Evolutionary conservation across 2,329 filamentous ascomycete species (phyloP).

Genomic region (Stagonosporopsis cucurbitacearum): DNA sequence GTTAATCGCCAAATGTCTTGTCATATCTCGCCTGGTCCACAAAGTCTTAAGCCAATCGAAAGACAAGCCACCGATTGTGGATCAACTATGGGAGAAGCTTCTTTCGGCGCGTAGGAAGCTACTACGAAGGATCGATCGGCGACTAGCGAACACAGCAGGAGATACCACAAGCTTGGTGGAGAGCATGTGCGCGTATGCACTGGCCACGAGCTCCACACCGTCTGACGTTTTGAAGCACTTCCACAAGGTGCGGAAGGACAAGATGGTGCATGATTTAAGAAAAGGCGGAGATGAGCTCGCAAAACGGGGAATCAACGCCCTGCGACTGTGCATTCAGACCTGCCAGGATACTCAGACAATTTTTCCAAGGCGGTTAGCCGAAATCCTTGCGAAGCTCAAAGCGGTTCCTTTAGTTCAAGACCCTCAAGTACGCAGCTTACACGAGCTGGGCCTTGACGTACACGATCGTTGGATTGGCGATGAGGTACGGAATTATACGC

Average conservation of each 20-base stretch:
- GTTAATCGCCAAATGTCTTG: conserved; percentile 68
- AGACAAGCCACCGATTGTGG: conserved; percentile 60
- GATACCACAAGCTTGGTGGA: conserved; percentile 65
- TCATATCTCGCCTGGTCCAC: conserved; percentile 75
- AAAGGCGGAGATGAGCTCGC: conserved; percentile 52
- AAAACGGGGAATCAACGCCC: conserved; percentile 65
- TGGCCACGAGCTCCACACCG: conserved; percentile 80
- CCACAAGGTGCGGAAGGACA: conserved; percentile 72
- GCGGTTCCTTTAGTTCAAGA: conserved; percentile 75
- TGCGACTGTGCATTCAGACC: conserved; percentile 78
- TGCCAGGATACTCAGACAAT: conserved; percentile 78
- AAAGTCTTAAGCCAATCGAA: conserved; percentile 70
- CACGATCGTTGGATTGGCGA: conserved; percentile 81
- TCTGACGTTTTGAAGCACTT: conserved; percentile 82
- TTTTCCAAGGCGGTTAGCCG: conserved; percentile 73
- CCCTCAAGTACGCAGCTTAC: conserved; percentile 66
- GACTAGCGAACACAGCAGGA: conserved; percentile 46
- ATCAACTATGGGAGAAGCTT: conserved; percentile 69
- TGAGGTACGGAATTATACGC: conserved; percentile 83
- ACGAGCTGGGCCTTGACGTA: conserved; percentile 77
- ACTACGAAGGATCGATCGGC: conserved; percentile 68
- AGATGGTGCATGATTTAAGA: conserved; percentile 69
- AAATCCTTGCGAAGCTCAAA: conserved; percentile 73
- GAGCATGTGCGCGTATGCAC: conserved; percentile 79
- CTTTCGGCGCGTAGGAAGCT: conserved; percentile 68